Percentiles rank a stretch among this genome's conserved stretches.
Evolutionary conservation across 2,329 filamentous ascomycete species (phyloP).

Genomic region (Aureobasidium sp.): DNA sequence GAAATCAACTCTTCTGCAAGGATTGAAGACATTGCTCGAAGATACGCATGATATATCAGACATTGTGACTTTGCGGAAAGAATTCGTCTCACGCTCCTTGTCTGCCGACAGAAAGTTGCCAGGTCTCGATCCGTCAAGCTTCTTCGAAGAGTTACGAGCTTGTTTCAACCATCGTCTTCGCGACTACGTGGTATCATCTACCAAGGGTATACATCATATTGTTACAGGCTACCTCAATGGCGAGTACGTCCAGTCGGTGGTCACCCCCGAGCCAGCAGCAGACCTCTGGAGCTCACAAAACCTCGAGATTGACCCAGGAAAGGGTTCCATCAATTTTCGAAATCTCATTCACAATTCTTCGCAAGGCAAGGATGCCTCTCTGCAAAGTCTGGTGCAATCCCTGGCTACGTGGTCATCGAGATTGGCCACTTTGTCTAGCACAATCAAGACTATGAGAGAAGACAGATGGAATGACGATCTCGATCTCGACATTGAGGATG

Average conservation of each 20-base stretch:
- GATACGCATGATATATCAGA: background rate
- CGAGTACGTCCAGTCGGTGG: background rate
- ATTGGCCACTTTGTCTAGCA: conserved; percentile 58
- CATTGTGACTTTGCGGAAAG: conserved; percentile 12
- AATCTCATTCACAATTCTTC: conserved; percentile 60
- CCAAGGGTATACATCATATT: background rate
- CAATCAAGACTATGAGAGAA: conserved; percentile 58
- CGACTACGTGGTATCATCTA: background rate
- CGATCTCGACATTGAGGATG: conserved; percentile 59
- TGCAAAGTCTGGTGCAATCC: conserved; percentile 54
- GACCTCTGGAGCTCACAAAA: conserved; percentile 25
- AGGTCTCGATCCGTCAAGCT: conserved; percentile 16
- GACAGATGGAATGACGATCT: conserved; percentile 71
- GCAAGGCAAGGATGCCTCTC: conserved; percentile 63
- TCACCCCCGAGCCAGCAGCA: background rate
- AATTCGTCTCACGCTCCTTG: conserved; percentile 3
- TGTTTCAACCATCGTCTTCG: conserved; percentile 15
- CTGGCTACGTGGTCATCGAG: conserved; percentile 70
- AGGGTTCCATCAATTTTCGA: conserved; percentile 52
- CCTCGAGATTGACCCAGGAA: conserved; percentile 22
- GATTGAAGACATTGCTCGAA: conserved; percentile 4
- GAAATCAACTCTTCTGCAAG: conserved; percentile 59
- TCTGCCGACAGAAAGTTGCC: conserved; percentile 15
- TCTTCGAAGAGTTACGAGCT: conserved; percentile 16
- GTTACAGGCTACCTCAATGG: background rate